phyloP scores from a whole-genome alignment of 306 rosid genomes.

The cucumber (Cucumis sativus) region DNA sequence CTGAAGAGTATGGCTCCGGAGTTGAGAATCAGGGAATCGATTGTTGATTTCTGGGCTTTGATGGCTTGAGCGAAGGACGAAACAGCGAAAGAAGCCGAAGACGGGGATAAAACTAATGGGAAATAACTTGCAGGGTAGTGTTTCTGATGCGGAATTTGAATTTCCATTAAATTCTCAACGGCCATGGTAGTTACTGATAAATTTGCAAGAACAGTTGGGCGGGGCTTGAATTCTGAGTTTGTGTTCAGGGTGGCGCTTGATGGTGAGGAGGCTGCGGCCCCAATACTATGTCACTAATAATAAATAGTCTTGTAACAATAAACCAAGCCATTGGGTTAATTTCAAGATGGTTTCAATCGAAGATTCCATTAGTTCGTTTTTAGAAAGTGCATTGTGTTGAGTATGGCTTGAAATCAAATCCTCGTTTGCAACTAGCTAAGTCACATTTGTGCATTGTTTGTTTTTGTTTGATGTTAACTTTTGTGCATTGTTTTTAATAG shows the following conservation, averaged over 20 bases:
- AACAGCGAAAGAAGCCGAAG: slow-evolving; percentile 10
- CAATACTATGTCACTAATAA: too few species aligned
- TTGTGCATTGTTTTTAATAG: too few species aligned
- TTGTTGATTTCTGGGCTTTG: slow-evolving; percentile 25
- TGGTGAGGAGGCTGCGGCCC: neutral
- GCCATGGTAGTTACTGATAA: neutral
- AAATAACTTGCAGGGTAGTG: slow-evolving; percentile 32
- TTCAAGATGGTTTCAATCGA: too few species aligned
- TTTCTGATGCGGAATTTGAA: slow-evolving; percentile 49
- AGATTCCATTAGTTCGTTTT: too few species aligned
- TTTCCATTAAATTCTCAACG: slow-evolving; percentile 22
- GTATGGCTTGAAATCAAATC: too few species aligned
- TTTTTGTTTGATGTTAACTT: too few species aligned
- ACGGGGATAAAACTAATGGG: slow-evolving; percentile 32
- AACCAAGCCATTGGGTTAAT: too few species aligned
- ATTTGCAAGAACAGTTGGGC: neutral
- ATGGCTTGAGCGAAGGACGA: slow-evolving; percentile 23
- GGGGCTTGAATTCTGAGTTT: neutral
- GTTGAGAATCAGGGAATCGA: slow-evolving; percentile 37
- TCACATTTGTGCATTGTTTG: too few species aligned
- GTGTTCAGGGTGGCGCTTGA: neutral
- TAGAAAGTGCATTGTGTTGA: too few species aligned
- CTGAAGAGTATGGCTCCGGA: slow-evolving; percentile 65
- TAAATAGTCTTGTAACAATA: too few species aligned
- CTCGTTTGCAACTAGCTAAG: too few species aligned